Evolutionary conservation across 2,329 filamentous ascomycete species (phyloP), one percentile per base, ranked within the genome.

Genomic region (Monascus ruber): DNA sequence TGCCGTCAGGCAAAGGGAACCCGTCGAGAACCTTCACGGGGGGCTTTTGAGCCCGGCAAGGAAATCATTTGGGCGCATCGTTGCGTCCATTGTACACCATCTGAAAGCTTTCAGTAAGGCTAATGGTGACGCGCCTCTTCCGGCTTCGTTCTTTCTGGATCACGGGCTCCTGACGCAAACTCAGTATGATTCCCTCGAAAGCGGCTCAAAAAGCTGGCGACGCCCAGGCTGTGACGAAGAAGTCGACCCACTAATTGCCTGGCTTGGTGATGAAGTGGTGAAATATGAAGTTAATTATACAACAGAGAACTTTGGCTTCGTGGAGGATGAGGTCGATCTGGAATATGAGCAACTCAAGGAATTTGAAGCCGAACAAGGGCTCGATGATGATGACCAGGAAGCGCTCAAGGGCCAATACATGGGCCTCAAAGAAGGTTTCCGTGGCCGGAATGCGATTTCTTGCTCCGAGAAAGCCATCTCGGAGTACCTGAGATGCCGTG

Each of bases 181-280:
- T 0, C 87, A 94, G 53, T 68, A 71, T 10, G 61, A 77, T 0
- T 84, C 79, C 1, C 62, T 91, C 1, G 59, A 66, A 34, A 50
- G 61, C 17, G 72, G 72, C 2, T 68, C 72, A 6, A 47, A 56
- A 25, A 56, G 54, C 26, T 72, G 68, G 54, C 54, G 69, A 37
- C 59, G 60, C 4, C 51, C 59, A 4, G 53, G 48, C 5, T 34
- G 50, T 2, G 53, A 60, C 6, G 43, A 53, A 8, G 42, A 51
- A 4, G 37, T 39, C 6, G 59, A 63, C 24, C 60, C 63, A 2
- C 47, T 85, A 46, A 63, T 62, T 28, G 56, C 74, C 35, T 79
- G 81, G 74, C 63, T 85, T 26, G 71, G 73, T 3, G 69, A 71
- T 36, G 61, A 66, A 24, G 62, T 77, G 9, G 44, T 66, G 1